phyloP scores from a whole-genome alignment of 164 flowering plant genomes.

The Nelumbo lutea region DNA sequence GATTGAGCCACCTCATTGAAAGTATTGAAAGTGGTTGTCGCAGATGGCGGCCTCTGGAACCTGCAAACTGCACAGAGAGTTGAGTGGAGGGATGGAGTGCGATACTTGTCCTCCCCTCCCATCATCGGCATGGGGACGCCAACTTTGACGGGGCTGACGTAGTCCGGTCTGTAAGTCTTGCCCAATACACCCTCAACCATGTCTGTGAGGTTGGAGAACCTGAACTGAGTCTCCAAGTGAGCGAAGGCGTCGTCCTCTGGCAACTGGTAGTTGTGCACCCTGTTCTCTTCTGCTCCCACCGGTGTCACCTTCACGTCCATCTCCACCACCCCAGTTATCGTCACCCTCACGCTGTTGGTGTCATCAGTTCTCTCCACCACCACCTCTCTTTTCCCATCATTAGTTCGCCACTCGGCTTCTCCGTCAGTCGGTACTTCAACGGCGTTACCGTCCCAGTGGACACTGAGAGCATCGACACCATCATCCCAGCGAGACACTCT shows the following conservation, averaged over 20 bases:
- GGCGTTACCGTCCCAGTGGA: slow-evolving; percentile 42
- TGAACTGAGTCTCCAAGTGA: slow-evolving; percentile 37
- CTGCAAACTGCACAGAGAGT: slow-evolving; percentile 48
- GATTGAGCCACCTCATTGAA: slow-evolving; percentile 18
- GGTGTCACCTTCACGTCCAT: slow-evolving; percentile 50
- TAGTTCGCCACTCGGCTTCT: slow-evolving; percentile 48
- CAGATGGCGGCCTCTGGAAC: slow-evolving; percentile 23
- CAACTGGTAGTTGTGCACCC: slow-evolving; percentile 55
- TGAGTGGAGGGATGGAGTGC: slow-evolving; percentile 45
- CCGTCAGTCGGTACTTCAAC: slow-evolving; percentile 41
- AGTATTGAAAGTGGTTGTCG: not conserved
- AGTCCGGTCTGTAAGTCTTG: slow-evolving; percentile 55
- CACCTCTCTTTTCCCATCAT: slow-evolving; percentile 27
- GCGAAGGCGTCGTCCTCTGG: slow-evolving; percentile 50
- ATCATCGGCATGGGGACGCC: slow-evolving; percentile 74
- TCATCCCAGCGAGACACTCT: slow-evolving; percentile 60
- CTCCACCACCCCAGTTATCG: slow-evolving; percentile 39
- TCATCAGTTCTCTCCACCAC: slow-evolving; percentile 59
- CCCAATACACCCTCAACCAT: slow-evolving; percentile 69
- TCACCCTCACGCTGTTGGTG: slow-evolving; percentile 43
- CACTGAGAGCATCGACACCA: slow-evolving; percentile 39
- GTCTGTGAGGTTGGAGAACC: slow-evolving; percentile 38
- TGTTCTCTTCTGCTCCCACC: slow-evolving; percentile 48
- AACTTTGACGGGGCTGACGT: slow-evolving; percentile 51
- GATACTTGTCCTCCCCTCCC: slow-evolving; percentile 76